phyloP scores from a whole-genome alignment of 2,329 filamentous ascomycete genomes.

The Clonostachys rhizophaga region DNA sequence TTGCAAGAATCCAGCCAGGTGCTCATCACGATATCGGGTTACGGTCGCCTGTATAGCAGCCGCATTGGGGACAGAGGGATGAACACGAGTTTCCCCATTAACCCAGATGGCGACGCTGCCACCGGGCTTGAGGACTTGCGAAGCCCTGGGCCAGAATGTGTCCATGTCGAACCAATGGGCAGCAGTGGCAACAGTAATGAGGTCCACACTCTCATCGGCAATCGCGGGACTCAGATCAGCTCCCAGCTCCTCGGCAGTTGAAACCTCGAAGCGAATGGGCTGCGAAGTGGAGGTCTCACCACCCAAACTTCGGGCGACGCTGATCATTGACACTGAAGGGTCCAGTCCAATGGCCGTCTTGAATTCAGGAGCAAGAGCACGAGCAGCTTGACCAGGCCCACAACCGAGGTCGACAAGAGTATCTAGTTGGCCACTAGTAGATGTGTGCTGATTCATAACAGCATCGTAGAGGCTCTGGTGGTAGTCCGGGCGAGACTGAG shows the following conservation, averaged over 20 bases:
- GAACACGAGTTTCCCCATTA: background rate
- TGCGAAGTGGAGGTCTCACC: constrained; percentile 1
- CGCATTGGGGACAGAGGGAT: background rate
- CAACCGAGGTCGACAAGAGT: constrained; percentile 50
- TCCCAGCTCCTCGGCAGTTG: constrained; percentile 38
- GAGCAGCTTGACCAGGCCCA: constrained; percentile 45
- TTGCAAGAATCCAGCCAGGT: too few species aligned
- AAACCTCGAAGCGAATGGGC: constrained; percentile 32
- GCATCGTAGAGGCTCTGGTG: constrained; percentile 34
- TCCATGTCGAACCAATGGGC: constrained; percentile 61
- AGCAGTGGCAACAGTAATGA: constrained; percentile 50
- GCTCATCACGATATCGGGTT: constrained; percentile 3
- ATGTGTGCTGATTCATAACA: constrained; percentile 36
- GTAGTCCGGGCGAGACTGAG: constrained; percentile 35
- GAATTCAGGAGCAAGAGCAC: constrained; percentile 40
- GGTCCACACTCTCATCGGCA: constrained; percentile 32
- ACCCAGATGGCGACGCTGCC: constrained; percentile 61
- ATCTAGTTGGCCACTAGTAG: constrained; percentile 28
- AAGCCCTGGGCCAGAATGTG: constrained; percentile 31
- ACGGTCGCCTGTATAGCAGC: constrained; percentile 30
- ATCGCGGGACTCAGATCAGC: constrained; percentile 16
- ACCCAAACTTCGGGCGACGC: constrained; percentile 29
- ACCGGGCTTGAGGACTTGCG: constrained; percentile 44
- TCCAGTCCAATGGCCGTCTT: constrained; percentile 42
- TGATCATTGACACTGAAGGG: constrained; percentile 47